These are phyloP conservation scores for Phytopythium vexans DNA, from an alignment of 352 stramenopile species.

Conservation along the genomic window DNA sequence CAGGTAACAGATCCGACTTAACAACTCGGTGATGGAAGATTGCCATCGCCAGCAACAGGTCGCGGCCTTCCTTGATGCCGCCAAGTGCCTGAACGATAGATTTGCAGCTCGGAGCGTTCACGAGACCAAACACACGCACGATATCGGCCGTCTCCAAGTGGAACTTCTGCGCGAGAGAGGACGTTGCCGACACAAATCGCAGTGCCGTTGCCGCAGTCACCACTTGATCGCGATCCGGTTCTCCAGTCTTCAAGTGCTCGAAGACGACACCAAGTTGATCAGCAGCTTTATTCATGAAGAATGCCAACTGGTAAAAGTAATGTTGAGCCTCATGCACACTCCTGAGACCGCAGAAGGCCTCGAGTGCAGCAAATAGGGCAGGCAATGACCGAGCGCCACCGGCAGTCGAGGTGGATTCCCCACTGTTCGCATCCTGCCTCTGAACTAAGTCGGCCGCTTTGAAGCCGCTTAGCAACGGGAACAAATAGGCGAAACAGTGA, in stretches of 20 bases:
- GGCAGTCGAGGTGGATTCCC: too few species aligned
- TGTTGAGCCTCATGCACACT: conserved; percentile 51
- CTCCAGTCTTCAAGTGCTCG: background rate
- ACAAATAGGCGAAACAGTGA: conserved; percentile 68
- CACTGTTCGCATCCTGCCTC: background rate
- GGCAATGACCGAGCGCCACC: conserved; percentile 7
- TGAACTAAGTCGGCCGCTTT: conserved; percentile 12
- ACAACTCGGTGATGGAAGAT: conserved; percentile 30
- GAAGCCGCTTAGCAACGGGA: conserved; percentile 48
- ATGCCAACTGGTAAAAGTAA: conserved; percentile 56
- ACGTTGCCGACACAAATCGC: conserved; percentile 42
- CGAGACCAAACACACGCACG: conserved; percentile 22
- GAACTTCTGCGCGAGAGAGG: conserved; percentile 46
- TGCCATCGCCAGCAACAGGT: conserved; percentile 28
- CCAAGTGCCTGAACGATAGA: background rate
- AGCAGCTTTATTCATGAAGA: conserved; percentile 42
- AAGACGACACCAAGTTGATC: conserved; percentile 2
- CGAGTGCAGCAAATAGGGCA: conserved; percentile 45
- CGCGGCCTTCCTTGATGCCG: conserved; percentile 14
- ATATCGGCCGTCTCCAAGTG: conserved; percentile 34
- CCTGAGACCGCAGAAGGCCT: conserved; percentile 43
- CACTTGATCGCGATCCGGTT: conserved; percentile 2
- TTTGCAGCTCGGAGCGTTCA: conserved; percentile 15
- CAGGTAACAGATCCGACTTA: conserved; percentile 22
- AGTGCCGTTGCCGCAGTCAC: conserved; percentile 31